These are phyloP conservation scores for Teunomyces tritomae DNA, from an alignment of 805 yeast genomes.

Conservation along the genomic window DNA sequence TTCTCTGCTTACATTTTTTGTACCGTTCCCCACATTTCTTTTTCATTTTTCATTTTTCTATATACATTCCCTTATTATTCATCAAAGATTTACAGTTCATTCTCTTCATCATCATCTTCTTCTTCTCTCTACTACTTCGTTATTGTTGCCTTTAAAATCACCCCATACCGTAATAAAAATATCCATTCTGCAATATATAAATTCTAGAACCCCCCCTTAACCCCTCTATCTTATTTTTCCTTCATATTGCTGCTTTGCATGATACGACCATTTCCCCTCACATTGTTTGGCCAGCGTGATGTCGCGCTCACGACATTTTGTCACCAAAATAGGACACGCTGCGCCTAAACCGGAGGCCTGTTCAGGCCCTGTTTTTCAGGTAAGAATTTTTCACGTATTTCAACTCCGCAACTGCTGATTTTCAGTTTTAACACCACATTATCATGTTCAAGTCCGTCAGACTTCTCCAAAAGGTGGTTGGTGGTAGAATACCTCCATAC, in stretches of 20 bases:
- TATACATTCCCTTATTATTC: too few species aligned
- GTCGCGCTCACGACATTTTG: not conserved
- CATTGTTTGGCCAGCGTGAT: not conserved
- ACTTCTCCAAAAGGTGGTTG: constrained; percentile 23
- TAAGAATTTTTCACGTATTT: constrained; percentile 1
- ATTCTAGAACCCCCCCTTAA: not conserved
- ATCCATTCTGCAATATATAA: too few species aligned
- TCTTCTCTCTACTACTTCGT: too few species aligned
- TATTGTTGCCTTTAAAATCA: too few species aligned
- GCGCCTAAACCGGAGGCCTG: constrained; percentile 1
- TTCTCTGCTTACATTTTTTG: too few species aligned
- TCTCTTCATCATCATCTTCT: too few species aligned
- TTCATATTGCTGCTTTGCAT: not conserved
- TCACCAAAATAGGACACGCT: not conserved
- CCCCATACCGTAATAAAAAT: too few species aligned
- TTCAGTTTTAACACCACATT: not conserved
- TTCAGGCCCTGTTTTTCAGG: not conserved
- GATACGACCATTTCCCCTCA: not conserved
- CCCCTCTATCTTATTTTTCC: not conserved
- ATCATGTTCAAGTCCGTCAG: constrained; percentile 25
- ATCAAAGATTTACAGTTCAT: too few species aligned
- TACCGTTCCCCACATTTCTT: too few species aligned
- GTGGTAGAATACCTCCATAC: constrained; percentile 18
- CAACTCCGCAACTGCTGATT: constrained; percentile 2
- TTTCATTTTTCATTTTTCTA: too few species aligned